Base-by-base conservation (phyloP, 805 yeast species). In the Pichia sporocuriosa region DNA sequence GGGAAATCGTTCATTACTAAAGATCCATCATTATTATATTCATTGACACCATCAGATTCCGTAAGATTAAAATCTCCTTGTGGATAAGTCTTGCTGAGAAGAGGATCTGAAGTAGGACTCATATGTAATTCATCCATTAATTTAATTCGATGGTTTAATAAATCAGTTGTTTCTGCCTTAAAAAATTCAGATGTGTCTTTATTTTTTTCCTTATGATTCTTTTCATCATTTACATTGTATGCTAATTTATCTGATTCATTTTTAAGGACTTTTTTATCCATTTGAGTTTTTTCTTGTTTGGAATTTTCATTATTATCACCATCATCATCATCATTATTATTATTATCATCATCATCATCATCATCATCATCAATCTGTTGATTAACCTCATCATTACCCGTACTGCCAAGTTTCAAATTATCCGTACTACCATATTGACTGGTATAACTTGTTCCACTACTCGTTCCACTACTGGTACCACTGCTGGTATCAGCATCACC, bases 51-150 rank as follows among this genome's bases (percentile, higher is more conserved):
- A n/a, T n/a, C n/a, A n/a, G n/a, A n/a, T n/a, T n/a, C n/a, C n/a
- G n/a, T n/a, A n/a, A n/a, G n/a, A n/a, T n/a, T n/a, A n/a, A n/a
- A n/a, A n/a, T n/a, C n/a, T n/a, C n/a, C n/a, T n/a, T n/a, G n/a
- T n/a, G n/a, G n/a, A n/a, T n/a, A n/a, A n/a, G n/a, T n/a, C n/a
- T n/a, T n/a, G 13, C 40, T 27, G 29, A 12, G 15, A 26, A 26
- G 29, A 26, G 13, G 10, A 46, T 51, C 30, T 27, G 41, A 37
- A 43, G 55, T 26, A 45, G 65, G 54, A 37, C 70, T 71, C 6
- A 72, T 59, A 44, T 70, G 67, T 42, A 65, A 58, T 27, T 69
- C 75, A 11, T 62, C 61, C 56, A 67, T 63, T 35, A 75, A 55
- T 4, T 65, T 58, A 39, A 60, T 63, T 22, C 75, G 54, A 33